Evolutionary conservation across 352 stramenopile genomes (phyloP).

Genomic region (Phytophthora europaea): DNA sequence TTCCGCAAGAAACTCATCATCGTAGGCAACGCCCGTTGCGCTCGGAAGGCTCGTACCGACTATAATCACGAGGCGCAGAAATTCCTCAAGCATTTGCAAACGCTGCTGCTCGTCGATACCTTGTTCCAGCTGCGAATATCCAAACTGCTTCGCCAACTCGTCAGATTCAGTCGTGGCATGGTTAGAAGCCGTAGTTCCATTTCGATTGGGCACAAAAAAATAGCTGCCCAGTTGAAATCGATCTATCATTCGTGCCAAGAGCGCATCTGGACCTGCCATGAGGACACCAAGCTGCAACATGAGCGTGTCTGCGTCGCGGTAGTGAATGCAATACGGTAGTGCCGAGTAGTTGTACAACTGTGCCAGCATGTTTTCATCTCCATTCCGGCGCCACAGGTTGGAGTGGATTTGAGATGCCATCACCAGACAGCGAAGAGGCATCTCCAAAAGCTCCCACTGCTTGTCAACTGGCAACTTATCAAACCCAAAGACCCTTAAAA

Average conservation of each 20-base stretch:
- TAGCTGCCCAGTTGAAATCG: slow-evolving; percentile 81
- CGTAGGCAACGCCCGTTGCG: slow-evolving; percentile 61
- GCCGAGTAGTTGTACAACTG: slow-evolving; percentile 93
- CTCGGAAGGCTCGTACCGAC: slow-evolving; percentile 81
- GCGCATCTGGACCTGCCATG: slow-evolving; percentile 67
- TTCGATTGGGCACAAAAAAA: slow-evolving; percentile 49
- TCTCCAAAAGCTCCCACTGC: slow-evolving; percentile 75
- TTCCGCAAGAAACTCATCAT: slow-evolving; percentile 82
- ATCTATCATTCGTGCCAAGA: slow-evolving; percentile 81
- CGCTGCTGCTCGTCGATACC: slow-evolving; percentile 80
- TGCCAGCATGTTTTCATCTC: slow-evolving; percentile 91
- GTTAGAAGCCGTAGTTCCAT: slow-evolving; percentile 21
- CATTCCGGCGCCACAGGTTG: slow-evolving; percentile 88
- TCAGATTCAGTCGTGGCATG: slow-evolving; percentile 8
- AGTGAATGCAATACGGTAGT: slow-evolving; percentile 89
- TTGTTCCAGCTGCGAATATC: slow-evolving; percentile 62
- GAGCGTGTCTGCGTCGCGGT: slow-evolving; percentile 84
- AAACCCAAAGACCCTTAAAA: slow-evolving; percentile 72
- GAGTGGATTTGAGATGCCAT: slow-evolving; percentile 92
- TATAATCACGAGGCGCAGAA: slow-evolving; percentile 82
- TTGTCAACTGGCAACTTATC: slow-evolving; percentile 53
- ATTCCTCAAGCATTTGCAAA: slow-evolving; percentile 87
- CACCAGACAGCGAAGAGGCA: slow-evolving; percentile 83
- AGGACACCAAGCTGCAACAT: slow-evolving; percentile 81
- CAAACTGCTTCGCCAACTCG: slow-evolving; percentile 41